Conservation (phyloP, 768 basidiomycete genomes). For the Coprinopsis sp. region DNA sequence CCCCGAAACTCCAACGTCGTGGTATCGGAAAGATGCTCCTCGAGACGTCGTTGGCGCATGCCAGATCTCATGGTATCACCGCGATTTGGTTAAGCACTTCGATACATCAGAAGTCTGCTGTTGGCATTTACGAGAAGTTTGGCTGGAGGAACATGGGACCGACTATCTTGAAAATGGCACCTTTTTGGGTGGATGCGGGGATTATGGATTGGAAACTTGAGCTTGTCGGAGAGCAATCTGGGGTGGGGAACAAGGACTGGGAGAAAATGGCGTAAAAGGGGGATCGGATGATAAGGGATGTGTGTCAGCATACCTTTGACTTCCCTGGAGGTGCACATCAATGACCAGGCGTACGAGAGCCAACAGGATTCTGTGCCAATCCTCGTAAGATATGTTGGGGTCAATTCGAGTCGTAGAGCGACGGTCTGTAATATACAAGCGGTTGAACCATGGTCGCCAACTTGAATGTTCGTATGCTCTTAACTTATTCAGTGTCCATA, state of each 20-base stretch:
- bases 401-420: too few relatives aligned
- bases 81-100: constrained; percentile 15
- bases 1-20: constrained; percentile 12
- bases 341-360: too few relatives aligned
- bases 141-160: constrained; percentile 14
- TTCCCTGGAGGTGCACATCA: too few relatives aligned
- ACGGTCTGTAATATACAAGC: too few relatives aligned
- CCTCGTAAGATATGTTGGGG: too few relatives aligned
- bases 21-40: constrained; percentile 16
- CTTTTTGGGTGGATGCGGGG: background rate
- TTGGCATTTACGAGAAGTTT: constrained; percentile 14
- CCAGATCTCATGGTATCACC: constrained; percentile 1
- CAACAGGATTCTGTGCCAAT: too few relatives aligned
- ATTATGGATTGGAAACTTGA: background rate
- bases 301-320: too few relatives aligned
- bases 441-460: too few relatives aligned
- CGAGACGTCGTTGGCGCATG: constrained; percentile 9
- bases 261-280: constrained; percentile 3
- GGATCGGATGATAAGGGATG: too few relatives aligned
- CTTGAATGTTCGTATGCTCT: too few relatives aligned
- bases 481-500: too few relatives aligned
- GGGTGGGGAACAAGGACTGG: too few relatives aligned
- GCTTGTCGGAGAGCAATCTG: background rate
- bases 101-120: constrained; percentile 13
- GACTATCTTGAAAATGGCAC: background rate